Evolutionary conservation across 1,284 basidiomycete genomes (phyloP), one percentile per base, ranked within the genome.

Genomic region (Entoloma clypeatum): DNA sequence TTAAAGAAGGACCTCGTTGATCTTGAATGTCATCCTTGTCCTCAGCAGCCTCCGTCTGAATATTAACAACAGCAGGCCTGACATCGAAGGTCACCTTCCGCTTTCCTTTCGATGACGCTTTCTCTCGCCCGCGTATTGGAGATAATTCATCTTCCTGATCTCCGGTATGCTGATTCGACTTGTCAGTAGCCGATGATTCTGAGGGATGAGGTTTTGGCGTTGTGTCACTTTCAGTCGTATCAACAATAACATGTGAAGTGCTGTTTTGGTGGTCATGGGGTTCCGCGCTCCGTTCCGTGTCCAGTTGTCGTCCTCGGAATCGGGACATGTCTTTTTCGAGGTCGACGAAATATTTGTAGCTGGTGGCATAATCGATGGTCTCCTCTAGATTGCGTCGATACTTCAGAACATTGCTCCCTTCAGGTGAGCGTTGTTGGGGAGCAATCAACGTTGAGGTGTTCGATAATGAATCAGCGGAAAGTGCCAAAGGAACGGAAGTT

Each of bases 21-120:
- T 61, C 64, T 25, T 55, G 47, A 27, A 34, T 47, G 8, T 59
- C 62, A 44, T 59, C 62, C 41, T 60, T 54, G 40, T 58, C 61
- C 26, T 54, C 51, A 32, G 57, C 59, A 8, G 60, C 52, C 31
- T 65, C 63, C 26, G 61, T 54, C 32, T 71, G 67, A 41, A 74
- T 74, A 31, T 72, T 67, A 19, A 69, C 60, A 7, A 74, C 68
- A 28, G 70, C 75, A 11, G 79, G 72, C 55, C 79, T 65, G 36
- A 83, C 73, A 49, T 86, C 75, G 52, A 88, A 88, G 7, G 82
- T 86, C 14, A 88, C 84, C 57, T 79, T 84, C 42, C 79, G 67
- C 55, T 78, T 82, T 26, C 69, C 73, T 55, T 78, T 84, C 22
- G 58, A 26, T 14, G 47, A 50, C 17, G 64, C 58, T 47, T 56